Base-by-base conservation (phyloP, 75 land plant species). In the Picea sitchensis region DNA sequence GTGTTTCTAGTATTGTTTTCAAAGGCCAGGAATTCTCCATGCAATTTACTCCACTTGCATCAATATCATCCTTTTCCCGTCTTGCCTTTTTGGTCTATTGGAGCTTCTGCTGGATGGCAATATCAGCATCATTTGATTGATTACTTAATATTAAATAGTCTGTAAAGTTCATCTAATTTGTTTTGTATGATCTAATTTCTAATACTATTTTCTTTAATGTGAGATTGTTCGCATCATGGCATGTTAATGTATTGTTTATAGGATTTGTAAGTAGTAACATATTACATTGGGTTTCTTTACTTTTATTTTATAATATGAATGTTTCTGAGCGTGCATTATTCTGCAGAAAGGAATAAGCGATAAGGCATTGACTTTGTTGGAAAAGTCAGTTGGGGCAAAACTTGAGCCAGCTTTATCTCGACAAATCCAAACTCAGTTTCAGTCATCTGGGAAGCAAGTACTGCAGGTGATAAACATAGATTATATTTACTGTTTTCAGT, bases 291-390 rank as follows among this genome's bases (percentile, higher is more conserved):
- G 4, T 5, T 71, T 44, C 7, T 71, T 64, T 31, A 31, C 12
- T 44, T 47, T 41, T 71, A 3, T n/a, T 15, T 71, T n/a, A 51
- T 71, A 44, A 71, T 21, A 41, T 21, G 41, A 44, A 71, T 71
- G 21, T 44, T 51, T 15, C n/a, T 67, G 71, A 67, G 9, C 41
- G 44, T 71, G 18, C 13, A 71, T 71, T 15, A n/a, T 12, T 73
- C 59, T 74, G 58, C 92, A 93, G 99, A 91, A 88, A 88, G 93
- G 94, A 44, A 84, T 98, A n/a, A 88, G 84, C 63, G 99, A 95
- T 56, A 98, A 95, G 83, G 87, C 89, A 62, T 77, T 93, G 47
- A 83, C 86, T 73, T 91, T 91, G 72, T 65, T 98, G 77, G 99
- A 98, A 73, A 98, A 93, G 62, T 84, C 93, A 15, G 82, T 98